phyloP scores from a whole-genome alignment of 352 stramenopile genomes.

The Globisporangium ultimum region DNA sequence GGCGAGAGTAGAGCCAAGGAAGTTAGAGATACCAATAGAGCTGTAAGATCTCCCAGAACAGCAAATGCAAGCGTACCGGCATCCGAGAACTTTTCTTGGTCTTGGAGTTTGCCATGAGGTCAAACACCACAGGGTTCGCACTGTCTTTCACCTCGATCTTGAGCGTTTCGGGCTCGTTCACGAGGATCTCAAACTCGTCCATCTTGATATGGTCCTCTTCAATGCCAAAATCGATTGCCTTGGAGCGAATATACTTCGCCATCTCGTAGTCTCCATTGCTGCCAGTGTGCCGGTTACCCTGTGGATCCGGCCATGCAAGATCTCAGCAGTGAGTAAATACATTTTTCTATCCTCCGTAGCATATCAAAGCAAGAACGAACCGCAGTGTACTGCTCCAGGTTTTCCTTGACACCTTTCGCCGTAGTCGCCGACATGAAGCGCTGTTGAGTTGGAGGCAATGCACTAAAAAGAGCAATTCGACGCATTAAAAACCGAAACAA shows the following conservation, averaged over 20 bases:
- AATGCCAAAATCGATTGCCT: slow-evolving; percentile 73
- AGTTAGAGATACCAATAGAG: neutral
- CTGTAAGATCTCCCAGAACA: neutral
- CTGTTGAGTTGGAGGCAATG: slow-evolving; percentile 66
- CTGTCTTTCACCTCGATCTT: slow-evolving; percentile 33
- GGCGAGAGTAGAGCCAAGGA: neutral
- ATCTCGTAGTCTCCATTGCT: slow-evolving; percentile 65
- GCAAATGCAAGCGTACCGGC: slow-evolving; percentile 13
- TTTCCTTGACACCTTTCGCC: slow-evolving; percentile 57
- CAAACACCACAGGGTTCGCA: slow-evolving; percentile 9
- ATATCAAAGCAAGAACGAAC: slow-evolving; percentile 18
- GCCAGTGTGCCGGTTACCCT: slow-evolving; percentile 59
- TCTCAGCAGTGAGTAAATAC: too few species aligned
- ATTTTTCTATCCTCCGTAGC: too few species aligned
- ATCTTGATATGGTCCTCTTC: slow-evolving; percentile 71
- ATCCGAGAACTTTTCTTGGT: slow-evolving; percentile 31
- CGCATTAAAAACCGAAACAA: neutral
- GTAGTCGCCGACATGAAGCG: slow-evolving; percentile 77
- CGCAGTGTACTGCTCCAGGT: slow-evolving; percentile 68
- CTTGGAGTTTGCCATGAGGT: slow-evolving; percentile 29
- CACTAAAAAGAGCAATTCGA: slow-evolving; percentile 23
- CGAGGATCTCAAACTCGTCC: slow-evolving; percentile 81
- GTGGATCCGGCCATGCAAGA: neutral
- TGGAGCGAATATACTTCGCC: slow-evolving; percentile 71
- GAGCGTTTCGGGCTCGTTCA: slow-evolving; percentile 68